These are phyloP conservation scores for Venustampulla echinocandica DNA, from an alignment of 495 filamentous ascomycete genomes.

Conservation along the genomic window DNA sequence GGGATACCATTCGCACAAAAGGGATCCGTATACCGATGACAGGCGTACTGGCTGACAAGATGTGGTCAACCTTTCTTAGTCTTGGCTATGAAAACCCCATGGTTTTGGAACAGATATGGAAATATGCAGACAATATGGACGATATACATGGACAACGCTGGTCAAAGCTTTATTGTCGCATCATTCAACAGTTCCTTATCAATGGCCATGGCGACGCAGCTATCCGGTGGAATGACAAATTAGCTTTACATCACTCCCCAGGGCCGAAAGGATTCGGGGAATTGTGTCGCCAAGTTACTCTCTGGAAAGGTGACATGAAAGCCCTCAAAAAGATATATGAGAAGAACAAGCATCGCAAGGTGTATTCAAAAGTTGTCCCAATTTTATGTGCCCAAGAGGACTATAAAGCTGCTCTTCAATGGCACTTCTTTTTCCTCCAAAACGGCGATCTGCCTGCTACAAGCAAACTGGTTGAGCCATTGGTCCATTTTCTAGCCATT, in stretches of 20 bases:
- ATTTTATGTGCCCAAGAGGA: conserved; percentile 41
- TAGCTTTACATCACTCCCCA: conserved; percentile 22
- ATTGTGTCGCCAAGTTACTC: conserved; percentile 12
- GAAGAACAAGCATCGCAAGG: conserved; percentile 40
- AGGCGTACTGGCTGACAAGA: conserved; percentile 39
- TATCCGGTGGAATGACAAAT: conserved; percentile 29
- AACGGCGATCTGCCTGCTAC: conserved; percentile 38
- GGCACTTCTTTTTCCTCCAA: conserved; percentile 48
- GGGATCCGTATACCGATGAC: conserved; percentile 39
- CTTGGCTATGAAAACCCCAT: conserved; percentile 36
- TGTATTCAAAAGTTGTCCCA: conserved; percentile 56
- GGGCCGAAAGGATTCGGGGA: conserved; percentile 4
- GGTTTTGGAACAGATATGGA: conserved; percentile 40
- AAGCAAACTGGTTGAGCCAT: conserved; percentile 30
- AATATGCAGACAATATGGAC: conserved; percentile 48
- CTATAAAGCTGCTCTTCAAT: conserved; percentile 42
- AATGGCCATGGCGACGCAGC: conserved; percentile 22
- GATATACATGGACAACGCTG: conserved; percentile 35
- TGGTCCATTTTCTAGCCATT: conserved; percentile 33
- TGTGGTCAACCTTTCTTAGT: conserved; percentile 50
- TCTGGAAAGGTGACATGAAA: conserved; percentile 7
- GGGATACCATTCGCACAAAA: conserved; percentile 46
- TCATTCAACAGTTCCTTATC: conserved; percentile 39
- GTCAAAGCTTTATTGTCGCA: conserved; percentile 37
- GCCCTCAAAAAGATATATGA: conserved; percentile 36